phyloP scores from a whole-genome alignment of 1,139 yeast species.

The Yamadazyma conglobata region DNA sequence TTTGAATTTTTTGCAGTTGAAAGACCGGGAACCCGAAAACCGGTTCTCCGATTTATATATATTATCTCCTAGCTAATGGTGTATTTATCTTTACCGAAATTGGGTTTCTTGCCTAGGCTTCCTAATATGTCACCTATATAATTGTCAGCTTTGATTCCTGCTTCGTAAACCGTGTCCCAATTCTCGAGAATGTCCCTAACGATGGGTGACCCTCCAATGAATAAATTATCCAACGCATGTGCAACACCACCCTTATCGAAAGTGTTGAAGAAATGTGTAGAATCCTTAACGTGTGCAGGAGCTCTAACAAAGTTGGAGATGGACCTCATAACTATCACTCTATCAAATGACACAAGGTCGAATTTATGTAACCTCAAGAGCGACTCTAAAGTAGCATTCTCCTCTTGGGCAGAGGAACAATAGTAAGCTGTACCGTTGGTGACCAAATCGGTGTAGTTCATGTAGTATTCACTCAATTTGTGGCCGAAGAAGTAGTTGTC shows the following conservation, averaged over 20 bases:
- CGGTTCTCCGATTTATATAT: no score
- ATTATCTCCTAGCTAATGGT: slow-evolving; percentile 12
- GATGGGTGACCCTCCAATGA: slow-evolving; percentile 53
- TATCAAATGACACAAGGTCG: slow-evolving; percentile 54
- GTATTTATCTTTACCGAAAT: slow-evolving; percentile 23
- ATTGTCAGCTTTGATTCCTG: slow-evolving; percentile 33
- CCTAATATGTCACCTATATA: slow-evolving; percentile 45
- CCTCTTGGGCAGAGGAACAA: slow-evolving; percentile 68
- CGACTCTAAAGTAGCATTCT: slow-evolving; percentile 63
- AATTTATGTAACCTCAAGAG: slow-evolving; percentile 51
- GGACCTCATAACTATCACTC: slow-evolving; percentile 61
- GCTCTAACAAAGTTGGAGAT: slow-evolving; percentile 63
- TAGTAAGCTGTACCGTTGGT: slow-evolving; percentile 60
- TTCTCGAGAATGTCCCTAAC: slow-evolving; percentile 49
- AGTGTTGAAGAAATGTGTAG: slow-evolving; percentile 50
- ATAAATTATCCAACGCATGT: slow-evolving; percentile 51
- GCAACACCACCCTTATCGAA: slow-evolving; percentile 51
- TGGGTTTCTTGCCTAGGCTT: slow-evolving; percentile 22
- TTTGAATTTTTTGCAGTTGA: no score
- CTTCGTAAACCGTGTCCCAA: slow-evolving; percentile 34
- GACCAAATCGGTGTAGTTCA: slow-evolving; percentile 44
- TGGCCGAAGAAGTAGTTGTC: slow-evolving; percentile 61
- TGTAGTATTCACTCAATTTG: slow-evolving; percentile 48
- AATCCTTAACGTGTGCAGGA: slow-evolving; percentile 33
- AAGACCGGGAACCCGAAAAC: no score